phyloP scores from a whole-genome alignment of 805 yeast species.

The Kuraishia borneana region DNA sequence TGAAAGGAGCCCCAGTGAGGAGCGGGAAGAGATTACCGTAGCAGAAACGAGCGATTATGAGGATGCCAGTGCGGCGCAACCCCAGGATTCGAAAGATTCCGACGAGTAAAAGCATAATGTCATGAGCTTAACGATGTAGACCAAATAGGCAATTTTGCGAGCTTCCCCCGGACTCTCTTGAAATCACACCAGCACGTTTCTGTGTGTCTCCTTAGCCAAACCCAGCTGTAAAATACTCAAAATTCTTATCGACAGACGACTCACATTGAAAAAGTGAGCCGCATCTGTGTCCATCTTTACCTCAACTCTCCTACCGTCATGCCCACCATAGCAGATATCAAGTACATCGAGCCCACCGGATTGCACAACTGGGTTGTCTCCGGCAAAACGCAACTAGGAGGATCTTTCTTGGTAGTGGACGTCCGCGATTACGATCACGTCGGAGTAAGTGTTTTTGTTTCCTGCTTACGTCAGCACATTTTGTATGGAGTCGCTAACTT shows the following conservation, averaged over 20 bases:
- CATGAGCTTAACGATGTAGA: no score
- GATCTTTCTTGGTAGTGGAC: slow-evolving; percentile 59
- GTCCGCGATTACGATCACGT: slow-evolving; percentile 76
- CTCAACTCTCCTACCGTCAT: background rate
- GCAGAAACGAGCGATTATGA: slow-evolving; percentile 6
- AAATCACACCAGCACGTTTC: no score
- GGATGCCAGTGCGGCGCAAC: slow-evolving; percentile 6
- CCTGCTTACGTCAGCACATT: slow-evolving; percentile 10
- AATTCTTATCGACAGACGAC: no score
- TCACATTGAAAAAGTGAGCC: no score
- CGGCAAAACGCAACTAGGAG: no score
- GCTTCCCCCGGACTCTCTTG: no score
- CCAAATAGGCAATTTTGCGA: no score
- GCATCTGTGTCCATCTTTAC: no score
- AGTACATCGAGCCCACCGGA: slow-evolving; percentile 31
- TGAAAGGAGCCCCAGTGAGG: background rate
- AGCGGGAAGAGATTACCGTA: slow-evolving; percentile 3
- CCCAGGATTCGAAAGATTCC: slow-evolving; percentile 3
- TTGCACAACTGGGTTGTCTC: slow-evolving; percentile 40
- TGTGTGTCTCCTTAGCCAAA: no score
- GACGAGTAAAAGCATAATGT: slow-evolving; percentile 1
- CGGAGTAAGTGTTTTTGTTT: slow-evolving; percentile 39
- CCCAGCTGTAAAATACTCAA: no score
- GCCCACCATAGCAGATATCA: slow-evolving; percentile 28
- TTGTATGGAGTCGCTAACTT: slow-evolving; percentile 15